Evolutionary conservation across 805 yeast species (phyloP).

Genomic region (Blastobotrys mokoenaii): DNA sequence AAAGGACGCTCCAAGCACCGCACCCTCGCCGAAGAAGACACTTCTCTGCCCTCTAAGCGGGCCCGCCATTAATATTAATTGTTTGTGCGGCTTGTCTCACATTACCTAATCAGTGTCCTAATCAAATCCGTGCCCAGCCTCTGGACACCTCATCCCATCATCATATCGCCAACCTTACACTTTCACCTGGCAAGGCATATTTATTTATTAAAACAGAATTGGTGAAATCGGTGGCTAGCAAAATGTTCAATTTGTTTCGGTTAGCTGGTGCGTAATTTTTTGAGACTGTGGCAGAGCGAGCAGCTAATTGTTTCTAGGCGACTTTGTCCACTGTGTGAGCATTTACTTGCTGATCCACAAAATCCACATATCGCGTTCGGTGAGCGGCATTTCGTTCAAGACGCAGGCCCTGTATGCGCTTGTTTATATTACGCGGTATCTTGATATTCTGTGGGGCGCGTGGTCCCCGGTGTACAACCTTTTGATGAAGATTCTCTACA

Average conservation of each 20-base stretch:
- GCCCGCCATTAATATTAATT: neutral
- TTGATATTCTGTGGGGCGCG: conserved; percentile 43
- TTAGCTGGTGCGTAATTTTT: conserved; percentile 9
- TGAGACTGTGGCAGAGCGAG: too few species aligned
- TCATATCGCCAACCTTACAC: too few species aligned
- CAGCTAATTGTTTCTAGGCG: too few species aligned
- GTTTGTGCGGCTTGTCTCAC: neutral
- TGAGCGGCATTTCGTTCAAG: conserved; percentile 80
- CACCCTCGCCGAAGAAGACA: conserved; percentile 26
- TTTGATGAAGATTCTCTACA: conserved; percentile 73
- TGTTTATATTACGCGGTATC: conserved; percentile 66
- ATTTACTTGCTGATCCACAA: conserved; percentile 67
- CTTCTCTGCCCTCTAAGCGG: conserved; percentile 12
- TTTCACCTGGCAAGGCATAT: neutral
- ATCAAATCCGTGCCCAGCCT: too few species aligned
- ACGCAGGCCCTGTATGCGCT: conserved; percentile 73
- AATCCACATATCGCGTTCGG: conserved; percentile 54
- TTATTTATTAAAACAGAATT: neutral
- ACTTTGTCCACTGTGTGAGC: conserved; percentile 73
- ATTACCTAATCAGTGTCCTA: neutral
- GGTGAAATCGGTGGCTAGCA: neutral
- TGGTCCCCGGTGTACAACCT: conserved; percentile 58
- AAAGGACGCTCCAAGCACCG: conserved; percentile 25
- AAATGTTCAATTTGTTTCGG: conserved; percentile 10
- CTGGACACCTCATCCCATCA: neutral